Conservation (phyloP, 441 rosid species). For the Gossypium gossypioides region DNA sequence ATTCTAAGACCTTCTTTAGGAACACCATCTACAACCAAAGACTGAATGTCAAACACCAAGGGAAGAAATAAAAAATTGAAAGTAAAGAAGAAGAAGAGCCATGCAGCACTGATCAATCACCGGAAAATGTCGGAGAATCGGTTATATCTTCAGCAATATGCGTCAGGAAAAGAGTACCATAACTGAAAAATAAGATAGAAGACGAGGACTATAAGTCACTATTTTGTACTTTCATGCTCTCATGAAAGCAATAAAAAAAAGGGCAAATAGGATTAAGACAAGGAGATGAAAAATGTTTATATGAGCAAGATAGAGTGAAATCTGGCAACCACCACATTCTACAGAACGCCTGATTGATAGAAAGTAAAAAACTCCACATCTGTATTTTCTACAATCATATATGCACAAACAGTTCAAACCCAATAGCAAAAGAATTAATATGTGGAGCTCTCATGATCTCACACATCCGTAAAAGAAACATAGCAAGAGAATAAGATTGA, state of each 20-base stretch:
- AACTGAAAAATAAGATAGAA: constrained; percentile 33
- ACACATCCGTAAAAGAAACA: neutral
- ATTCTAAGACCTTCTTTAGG: constrained; percentile 98
- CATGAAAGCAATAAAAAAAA: neutral
- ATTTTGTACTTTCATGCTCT: neutral
- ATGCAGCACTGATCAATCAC: constrained; percentile 31
- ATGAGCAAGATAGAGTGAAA: neutral
- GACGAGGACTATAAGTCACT: neutral
- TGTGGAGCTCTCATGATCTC: neutral
- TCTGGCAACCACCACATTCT: neutral
- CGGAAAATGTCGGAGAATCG: constrained; percentile 62
- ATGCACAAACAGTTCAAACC: neutral
- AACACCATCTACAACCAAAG: constrained; percentile 71
- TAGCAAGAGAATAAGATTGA: neutral
- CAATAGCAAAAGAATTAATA: neutral
- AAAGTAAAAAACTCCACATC: neutral
- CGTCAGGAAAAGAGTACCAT: constrained; percentile 59
- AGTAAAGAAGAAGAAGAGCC: constrained; percentile 2
- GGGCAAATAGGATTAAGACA: neutral
- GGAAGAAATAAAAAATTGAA: constrained; percentile 12
- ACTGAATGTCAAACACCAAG: constrained; percentile 9
- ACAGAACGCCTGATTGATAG: neutral
- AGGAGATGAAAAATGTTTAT: neutral
- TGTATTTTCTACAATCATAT: neutral
- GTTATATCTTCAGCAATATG: constrained; percentile 66